Percentiles rank a stretch among this genome's conserved stretches.
phyloP scores from a whole-genome alignment of 345 rosid species.

The Bretschneidera sinensis region DNA sequence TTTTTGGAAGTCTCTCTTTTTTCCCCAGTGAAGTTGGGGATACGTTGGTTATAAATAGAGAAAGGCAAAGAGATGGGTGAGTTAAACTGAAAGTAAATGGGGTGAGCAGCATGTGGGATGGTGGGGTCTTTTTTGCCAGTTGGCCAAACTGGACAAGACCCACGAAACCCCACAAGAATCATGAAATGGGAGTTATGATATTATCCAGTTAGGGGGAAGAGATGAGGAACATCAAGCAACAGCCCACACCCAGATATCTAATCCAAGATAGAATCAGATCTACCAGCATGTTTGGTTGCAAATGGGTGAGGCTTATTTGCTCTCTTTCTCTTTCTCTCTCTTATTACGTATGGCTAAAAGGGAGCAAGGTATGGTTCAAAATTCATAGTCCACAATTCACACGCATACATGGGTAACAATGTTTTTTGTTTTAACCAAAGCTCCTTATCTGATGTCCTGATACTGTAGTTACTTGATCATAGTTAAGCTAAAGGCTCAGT shows the following conservation, averaged over 20 bases:
- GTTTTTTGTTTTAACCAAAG: too few species aligned
- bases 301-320: conserved; percentile 20
- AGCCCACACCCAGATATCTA: conserved; percentile 36
- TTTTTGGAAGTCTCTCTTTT: background rate
- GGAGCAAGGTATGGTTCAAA: conserved; percentile 20
- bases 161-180: conserved; percentile 39
- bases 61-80: conserved; percentile 6
- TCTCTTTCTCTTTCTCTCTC: background rate
- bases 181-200: conserved; percentile 27
- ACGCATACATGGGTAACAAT: background rate
- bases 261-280: conserved; percentile 29
- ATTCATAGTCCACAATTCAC: conserved; percentile 18
- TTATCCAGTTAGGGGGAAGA: conserved; percentile 34
- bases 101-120: conserved; percentile 38
- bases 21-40: conserved; percentile 17
- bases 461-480: conserved; percentile 1
- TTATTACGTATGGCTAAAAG: background rate
- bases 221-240: conserved; percentile 25
- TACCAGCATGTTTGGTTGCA: conserved; percentile 27
- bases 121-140: conserved; percentile 45
- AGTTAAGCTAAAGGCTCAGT: conserved; percentile 11
- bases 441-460: conserved; percentile 1
- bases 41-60: conserved; percentile 26
- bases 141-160: conserved; percentile 41
- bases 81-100: conserved; percentile 9